These are phyloP conservation scores for Botrytis aclada DNA, from an alignment of 2,329 filamentous ascomycete species.

Conservation along the genomic window DNA sequence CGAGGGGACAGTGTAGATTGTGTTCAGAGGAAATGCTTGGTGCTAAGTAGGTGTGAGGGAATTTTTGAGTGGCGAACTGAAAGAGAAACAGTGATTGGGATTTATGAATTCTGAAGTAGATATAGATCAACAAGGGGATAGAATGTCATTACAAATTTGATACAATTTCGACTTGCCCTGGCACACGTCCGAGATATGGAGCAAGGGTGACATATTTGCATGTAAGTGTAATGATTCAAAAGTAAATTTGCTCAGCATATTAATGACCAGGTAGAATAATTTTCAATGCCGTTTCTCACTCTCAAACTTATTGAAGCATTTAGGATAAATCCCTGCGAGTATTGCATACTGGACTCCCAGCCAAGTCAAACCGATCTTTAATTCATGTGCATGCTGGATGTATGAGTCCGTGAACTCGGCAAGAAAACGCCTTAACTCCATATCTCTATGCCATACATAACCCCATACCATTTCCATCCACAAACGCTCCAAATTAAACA, in stretches of 20 bases:
- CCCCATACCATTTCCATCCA: neutral
- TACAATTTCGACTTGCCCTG: too few species aligned
- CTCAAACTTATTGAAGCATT: neutral
- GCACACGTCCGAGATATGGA: neutral
- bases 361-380: neutral
- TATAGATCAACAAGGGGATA: neutral
- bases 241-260: neutral
- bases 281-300: neutral
- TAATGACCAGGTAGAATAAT: neutral
- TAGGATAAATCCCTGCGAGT: neutral
- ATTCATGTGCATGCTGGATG: neutral
- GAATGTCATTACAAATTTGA: neutral
- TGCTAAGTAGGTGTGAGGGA: neutral
- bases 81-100: neutral
- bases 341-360: constrained; percentile 15
- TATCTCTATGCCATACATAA: neutral
- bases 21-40: neutral
- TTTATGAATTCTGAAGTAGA: neutral
- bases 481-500: neutral
- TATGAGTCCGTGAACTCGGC: neutral
- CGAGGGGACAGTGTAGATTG: too few species aligned
- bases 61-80: neutral
- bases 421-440: constrained; percentile 13
- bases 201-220: neutral
- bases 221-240: neutral